Percentiles rank a stretch among this genome's conserved stretches.
Evolutionary conservation across 2,329 filamentous ascomycete genomes (phyloP).

Genomic region (Escovopsis sp.): DNA sequence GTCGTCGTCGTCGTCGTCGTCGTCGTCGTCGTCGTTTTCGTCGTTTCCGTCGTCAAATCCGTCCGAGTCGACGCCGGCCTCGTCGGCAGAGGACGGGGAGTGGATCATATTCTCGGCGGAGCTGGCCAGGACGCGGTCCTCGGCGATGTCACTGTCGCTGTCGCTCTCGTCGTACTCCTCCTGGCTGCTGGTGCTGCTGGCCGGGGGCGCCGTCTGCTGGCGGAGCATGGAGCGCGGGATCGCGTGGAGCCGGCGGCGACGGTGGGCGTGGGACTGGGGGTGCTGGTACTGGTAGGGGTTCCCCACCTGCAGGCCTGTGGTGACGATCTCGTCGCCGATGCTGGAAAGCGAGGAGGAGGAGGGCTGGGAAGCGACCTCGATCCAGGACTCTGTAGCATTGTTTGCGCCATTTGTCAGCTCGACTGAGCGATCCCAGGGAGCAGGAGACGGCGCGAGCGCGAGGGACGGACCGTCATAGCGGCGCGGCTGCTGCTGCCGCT

Average conservation of each 20-base stretch:
- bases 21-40: constrained; percentile 50
- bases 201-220: constrained; percentile 23
- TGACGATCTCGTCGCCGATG: constrained; percentile 76
- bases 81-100: constrained; percentile 21
- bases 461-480: constrained; percentile 22
- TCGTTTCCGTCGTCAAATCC: constrained; percentile 36
- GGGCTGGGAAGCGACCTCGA: constrained; percentile 83
- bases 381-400: constrained; percentile 66
- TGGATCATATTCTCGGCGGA: constrained; percentile 36
- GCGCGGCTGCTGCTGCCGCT: constrained; percentile 13
- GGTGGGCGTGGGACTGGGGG: constrained; percentile 14
- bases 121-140: constrained; percentile 51
- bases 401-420: constrained; percentile 37
- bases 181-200: constrained; percentile 56
- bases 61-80: constrained; percentile 30
- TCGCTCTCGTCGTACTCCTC: constrained; percentile 93
- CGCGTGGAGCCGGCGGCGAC: constrained; percentile 37
- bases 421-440: not conserved
- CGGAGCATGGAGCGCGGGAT: constrained; percentile 20
- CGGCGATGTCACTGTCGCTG: constrained; percentile 81
- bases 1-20: constrained; percentile 30
- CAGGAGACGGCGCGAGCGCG: not conserved
- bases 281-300: constrained; percentile 30
- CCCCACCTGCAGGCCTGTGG: constrained; percentile 69
- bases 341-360: constrained; percentile 88